Base-by-base conservation (phyloP, 495 filamentous ascomycete genomes). In the Hypoxylon crocopeplum region DNA sequence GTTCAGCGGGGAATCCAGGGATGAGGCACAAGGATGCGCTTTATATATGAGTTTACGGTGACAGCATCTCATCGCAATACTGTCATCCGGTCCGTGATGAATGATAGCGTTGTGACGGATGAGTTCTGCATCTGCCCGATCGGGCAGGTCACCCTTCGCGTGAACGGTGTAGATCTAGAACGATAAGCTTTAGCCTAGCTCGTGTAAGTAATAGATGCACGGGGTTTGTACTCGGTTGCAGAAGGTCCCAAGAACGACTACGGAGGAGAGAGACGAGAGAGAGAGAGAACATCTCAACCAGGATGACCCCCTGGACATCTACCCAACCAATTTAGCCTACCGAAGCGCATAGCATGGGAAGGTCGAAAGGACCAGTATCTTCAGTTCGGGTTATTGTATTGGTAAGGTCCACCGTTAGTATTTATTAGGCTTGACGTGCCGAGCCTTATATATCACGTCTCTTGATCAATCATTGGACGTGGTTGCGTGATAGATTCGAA, bases 311-410 rank as follows among this genome's bases (percentile, higher is more conserved):
- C 32, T 19, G 27, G 24, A 50, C 32, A 29, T 37, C 38, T 47
- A 49, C 33, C 42, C 32, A 59, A 24, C 32, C 57, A 44, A 61
- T 68, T 68, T 68, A 68, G 65, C 65, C 65, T 65, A 42, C 47
- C 40, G 48, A 41, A 37, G 48, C 24, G 29, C 27, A 46, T 54
- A 47, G 24, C 20, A 57, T 16, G 39, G 52, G 34, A 62, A 42
- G 42, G 51, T 41, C 16, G 32, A 50, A n/a, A 34, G 24, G 44
- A 20, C 32, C 12, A 24, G 46, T 30, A 29, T 40, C 36, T 37
- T 52, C 4, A n/a, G n/a, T 20, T 48, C 19, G 12, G 13, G 34
- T 21, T 8, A 56, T 49, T 62, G 44, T 3, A 27, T 27, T 27
- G 59, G 20, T 22, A 17, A 20, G 33, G 13, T 13, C 21, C 19